Evolutionary conservation across 1,284 basidiomycete genomes (phyloP), one percentile per base, ranked within the genome.

Genomic region (Termitomyces sp.): DNA sequence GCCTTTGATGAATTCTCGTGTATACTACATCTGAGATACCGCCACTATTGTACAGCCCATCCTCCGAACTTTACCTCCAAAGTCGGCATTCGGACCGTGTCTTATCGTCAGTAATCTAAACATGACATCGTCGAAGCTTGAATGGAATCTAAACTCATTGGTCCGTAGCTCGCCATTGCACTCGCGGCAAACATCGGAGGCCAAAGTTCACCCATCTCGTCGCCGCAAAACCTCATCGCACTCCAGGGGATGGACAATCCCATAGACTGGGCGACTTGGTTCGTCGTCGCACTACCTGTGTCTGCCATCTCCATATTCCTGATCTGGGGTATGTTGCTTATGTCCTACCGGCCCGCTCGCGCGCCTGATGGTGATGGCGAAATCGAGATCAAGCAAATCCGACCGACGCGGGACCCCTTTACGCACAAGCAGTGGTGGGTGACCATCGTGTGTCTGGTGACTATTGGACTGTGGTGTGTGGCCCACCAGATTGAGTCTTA

Each of bases 161-260:
- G 49, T 38, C 54, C 3, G 12, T 64, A 94, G 92, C 82, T 99
- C 61, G 95, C 91, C 8, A 99, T 99, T 58, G 97, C 97, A 1
- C 81, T 99, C 4, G 94, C 96, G 0, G 94, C 95, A 33, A 99
- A 99, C 70, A 96, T 99, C 58, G 97, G 97, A n/a, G 94, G 94
- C 0, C 94, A 96, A 72, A 91, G 88, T 53, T 98, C 94, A 1
- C 94, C 94, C 4, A 90, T 90, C 36, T 97, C 95, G 0, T 97
- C 94, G 0, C 96, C 97, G 0, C 97, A 99, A 71, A 99, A 99
- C 70, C 80, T 98, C 28, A 98, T 99, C 62, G 95, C 96, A 2
- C 76, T 98, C 10, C 76, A 83, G 46, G 84, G 80, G 31, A 98
- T 99, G 96, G 84, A 92, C 49, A 87, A 90, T 3, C 82, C 83